phyloP scores from a whole-genome alignment of 2,329 filamentous ascomycete species.

The Bipolaris cookei region DNA sequence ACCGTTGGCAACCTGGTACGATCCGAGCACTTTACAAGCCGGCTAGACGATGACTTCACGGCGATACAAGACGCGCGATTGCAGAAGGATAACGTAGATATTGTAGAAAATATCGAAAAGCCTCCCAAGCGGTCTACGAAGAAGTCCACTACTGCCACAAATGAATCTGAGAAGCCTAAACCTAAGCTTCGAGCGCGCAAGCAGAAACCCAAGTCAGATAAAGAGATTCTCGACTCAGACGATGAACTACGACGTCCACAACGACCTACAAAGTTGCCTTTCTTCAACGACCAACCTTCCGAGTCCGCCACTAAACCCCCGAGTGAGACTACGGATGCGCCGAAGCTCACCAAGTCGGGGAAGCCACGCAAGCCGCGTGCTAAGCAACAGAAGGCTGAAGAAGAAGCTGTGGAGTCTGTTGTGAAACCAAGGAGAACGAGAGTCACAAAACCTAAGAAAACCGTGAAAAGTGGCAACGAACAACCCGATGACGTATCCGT shows the following conservation, averaged over 20 bases:
- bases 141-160: constrained; percentile 9
- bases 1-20: constrained; percentile 43
- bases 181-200: constrained; percentile 38
- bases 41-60: constrained; percentile 18
- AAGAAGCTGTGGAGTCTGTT: constrained; percentile 17
- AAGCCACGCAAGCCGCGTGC: constrained; percentile 41
- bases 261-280: constrained; percentile 27
- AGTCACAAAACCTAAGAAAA: constrained; percentile 31
- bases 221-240: constrained; percentile 23
- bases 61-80: constrained; percentile 13
- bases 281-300: constrained; percentile 22
- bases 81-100: constrained; percentile 4
- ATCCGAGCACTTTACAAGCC: constrained; percentile 36
- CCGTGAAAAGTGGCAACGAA: constrained; percentile 22
- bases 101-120: constrained; percentile 17
- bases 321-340: constrained; percentile 8
- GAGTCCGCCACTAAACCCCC: constrained; percentile 13
- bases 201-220: constrained; percentile 33
- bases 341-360: constrained; percentile 28
- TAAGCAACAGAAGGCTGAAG: constrained; percentile 34
- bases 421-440: constrained; percentile 35
- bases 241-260: constrained; percentile 22
- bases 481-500: constrained; percentile 23
- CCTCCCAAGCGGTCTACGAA: constrained; percentile 25
- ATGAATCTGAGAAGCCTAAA: constrained; percentile 25